These are phyloP conservation scores for Biancaea sappan DNA, from an alignment of 306 rosid species.

Conservation along the genomic window DNA sequence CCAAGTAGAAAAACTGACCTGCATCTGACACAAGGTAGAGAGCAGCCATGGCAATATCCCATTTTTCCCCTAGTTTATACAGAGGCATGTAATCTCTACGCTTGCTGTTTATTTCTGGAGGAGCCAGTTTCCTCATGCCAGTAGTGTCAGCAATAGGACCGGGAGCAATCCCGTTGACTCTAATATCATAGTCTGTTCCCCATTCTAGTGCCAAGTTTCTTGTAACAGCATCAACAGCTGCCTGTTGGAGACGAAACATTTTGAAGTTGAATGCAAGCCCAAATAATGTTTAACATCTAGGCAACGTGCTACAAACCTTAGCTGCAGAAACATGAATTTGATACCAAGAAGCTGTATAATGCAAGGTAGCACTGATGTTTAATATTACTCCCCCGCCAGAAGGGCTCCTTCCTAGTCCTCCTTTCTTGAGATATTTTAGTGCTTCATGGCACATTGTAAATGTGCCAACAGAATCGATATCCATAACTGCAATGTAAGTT, in stretches of 20 bases:
- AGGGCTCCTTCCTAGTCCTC: conserved; percentile 69
- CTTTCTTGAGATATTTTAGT: conserved; percentile 92
- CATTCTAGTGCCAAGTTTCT: conserved; percentile 97
- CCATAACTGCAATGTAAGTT: conserved; percentile 67
- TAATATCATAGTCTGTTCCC: conserved; percentile 92
- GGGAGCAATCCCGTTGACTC: conserved; percentile 95
- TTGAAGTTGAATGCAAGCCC: conserved; percentile 16
- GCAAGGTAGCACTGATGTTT: conserved; percentile 90
- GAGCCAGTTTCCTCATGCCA: conserved; percentile 85
- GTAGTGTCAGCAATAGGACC: conserved; percentile 89
- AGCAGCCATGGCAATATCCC: conserved; percentile 99
- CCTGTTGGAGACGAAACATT: conserved; percentile 53
- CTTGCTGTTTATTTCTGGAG: conserved; percentile 60
- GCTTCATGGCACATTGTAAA: conserved; percentile 96
- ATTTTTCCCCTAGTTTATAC: conserved; percentile 80
- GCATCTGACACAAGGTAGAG: conserved; percentile 86
- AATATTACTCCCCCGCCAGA: conserved; percentile 71
- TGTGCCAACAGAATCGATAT: conserved; percentile 95
- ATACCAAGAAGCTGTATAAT: conserved; percentile 94
- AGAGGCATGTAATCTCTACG: conserved; percentile 59
- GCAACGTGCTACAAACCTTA: conserved; percentile 58
- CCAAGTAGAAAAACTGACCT: conserved; percentile 50
- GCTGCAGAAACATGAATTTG: conserved; percentile 96
- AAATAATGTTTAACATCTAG: conserved; percentile 12
- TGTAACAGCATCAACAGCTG: conserved; percentile 93